Conservation (phyloP, 1,284 basidiomycete genomes). For the Cystobasidium sp. region DNA sequence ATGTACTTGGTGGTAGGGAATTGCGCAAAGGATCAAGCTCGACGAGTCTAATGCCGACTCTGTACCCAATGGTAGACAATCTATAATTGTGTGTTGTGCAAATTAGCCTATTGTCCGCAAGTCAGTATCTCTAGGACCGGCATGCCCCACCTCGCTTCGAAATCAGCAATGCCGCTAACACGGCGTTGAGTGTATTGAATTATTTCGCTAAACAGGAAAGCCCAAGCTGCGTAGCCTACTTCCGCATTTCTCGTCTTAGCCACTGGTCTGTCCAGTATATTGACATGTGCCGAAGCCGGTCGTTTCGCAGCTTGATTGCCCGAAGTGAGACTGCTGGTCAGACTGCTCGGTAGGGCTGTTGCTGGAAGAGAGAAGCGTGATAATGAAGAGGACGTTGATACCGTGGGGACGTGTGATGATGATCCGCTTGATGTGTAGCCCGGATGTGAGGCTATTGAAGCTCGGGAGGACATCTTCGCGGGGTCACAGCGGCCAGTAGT, state of each 20-base stretch:
- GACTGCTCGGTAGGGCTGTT: conserved; percentile 14
- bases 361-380: conserved; percentile 30
- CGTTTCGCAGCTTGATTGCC: neutral
- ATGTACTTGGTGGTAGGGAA: conserved; percentile 50
- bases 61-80: conserved; percentile 85
- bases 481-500: neutral
- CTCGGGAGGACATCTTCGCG: neutral
- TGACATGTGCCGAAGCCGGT: conserved; percentile 4
- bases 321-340: conserved; percentile 27
- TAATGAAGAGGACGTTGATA: neutral
- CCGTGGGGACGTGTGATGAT: neutral
- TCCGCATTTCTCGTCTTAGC: conserved; percentile 80
- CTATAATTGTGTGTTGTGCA: conserved; percentile 58
- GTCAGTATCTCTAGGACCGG: neutral
- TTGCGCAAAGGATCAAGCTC: conserved; percentile 62
- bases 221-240: conserved; percentile 78
- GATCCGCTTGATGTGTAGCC: conserved; percentile 2
- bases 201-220: conserved; percentile 87
- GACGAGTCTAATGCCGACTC: conserved; percentile 79
- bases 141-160: conserved; percentile 65
- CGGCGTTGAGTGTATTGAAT: conserved; percentile 94
- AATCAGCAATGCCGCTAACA: conserved; percentile 89
- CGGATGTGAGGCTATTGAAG: neutral
- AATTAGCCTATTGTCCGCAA: neutral
- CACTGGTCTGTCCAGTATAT: conserved; percentile 79